These are phyloP conservation scores for Betula pendula DNA, from an alignment of 306 rosid genomes.

Conservation along the genomic window DNA sequence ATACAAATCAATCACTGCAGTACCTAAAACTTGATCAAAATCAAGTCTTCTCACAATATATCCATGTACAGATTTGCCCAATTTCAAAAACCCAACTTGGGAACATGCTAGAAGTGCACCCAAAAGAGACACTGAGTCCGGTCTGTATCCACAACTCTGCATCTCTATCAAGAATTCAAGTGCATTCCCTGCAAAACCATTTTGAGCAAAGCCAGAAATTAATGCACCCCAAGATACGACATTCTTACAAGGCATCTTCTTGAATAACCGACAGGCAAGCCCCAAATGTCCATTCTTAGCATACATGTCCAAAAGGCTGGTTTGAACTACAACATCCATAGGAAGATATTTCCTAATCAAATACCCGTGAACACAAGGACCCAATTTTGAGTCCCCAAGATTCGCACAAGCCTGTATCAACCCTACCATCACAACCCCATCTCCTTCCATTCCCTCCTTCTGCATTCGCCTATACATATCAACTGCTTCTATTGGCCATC, in stretches of 20 bases:
- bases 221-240: conserved; percentile 47
- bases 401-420: conserved; percentile 47
- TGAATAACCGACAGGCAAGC: conserved; percentile 37
- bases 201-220: conserved; percentile 49
- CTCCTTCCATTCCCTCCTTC: conserved; percentile 36
- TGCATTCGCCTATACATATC: conserved; percentile 38
- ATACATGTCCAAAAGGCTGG: conserved; percentile 48
- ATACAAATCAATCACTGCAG: conserved; percentile 49
- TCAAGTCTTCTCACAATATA: conserved; percentile 34
- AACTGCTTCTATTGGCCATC: conserved; percentile 42
- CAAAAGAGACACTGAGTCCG: conserved; percentile 33
- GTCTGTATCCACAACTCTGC: conserved; percentile 42
- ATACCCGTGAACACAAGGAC: conserved; percentile 40
- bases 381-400: conserved; percentile 32
- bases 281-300: conserved; percentile 38
- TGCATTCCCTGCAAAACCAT: conserved; percentile 38
- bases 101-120: conserved; percentile 45
- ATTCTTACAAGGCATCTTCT: conserved; percentile 36
- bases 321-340: conserved; percentile 42
- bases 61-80: conserved; percentile 47
- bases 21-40: conserved; percentile 37
- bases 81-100: conserved; percentile 40
- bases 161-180: conserved; percentile 38
- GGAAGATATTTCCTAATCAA: conserved; percentile 34
- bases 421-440: conserved; percentile 45